A percentile compares a stretch with the other conserved stretches of the same genome.
phyloP scores from a whole-genome alignment of 1,284 basidiomycete species.

The Austroboletus novae-zelandiae region DNA sequence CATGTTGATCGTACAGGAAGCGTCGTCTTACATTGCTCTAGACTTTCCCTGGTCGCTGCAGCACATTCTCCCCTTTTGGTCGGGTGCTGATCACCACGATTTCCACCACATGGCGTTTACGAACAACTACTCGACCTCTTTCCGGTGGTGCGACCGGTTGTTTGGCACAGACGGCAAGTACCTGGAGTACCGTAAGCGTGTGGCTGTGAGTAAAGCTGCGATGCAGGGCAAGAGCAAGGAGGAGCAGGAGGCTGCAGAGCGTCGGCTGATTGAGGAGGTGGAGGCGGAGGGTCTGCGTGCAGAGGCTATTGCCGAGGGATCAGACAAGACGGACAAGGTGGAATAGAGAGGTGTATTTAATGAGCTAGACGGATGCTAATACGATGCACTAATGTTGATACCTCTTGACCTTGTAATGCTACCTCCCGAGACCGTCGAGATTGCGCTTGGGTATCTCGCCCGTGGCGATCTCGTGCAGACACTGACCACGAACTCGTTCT shows the following conservation, averaged over 20 bases:
- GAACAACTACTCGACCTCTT: conserved; percentile 89
- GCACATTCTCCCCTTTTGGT: conserved; percentile 96
- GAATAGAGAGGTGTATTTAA: conserved; percentile 15
- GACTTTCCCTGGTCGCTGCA: conserved; percentile 98
- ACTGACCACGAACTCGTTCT: conserved; percentile 34
- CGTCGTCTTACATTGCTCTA: conserved; percentile 26
- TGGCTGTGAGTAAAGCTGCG: conserved; percentile 53
- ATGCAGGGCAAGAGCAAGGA: conserved; percentile 52
- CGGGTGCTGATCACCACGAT: conserved; percentile 97
- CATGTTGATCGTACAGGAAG: neutral
- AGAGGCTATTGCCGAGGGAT: conserved; percentile 51
- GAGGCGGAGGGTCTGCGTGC: conserved; percentile 73
- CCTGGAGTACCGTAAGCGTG: conserved; percentile 66
- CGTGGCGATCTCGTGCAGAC: conserved; percentile 25
- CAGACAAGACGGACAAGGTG: conserved; percentile 22
- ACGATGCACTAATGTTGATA: conserved; percentile 4
- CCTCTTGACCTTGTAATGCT: conserved; percentile 24
- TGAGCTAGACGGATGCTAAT: conserved; percentile 3
- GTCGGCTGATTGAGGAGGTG: conserved; percentile 56
- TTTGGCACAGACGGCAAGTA: conserved; percentile 89
- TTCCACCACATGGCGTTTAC: conserved; percentile 93
- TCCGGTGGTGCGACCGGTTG: conserved; percentile 88
- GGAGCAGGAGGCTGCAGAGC: conserved; percentile 55
- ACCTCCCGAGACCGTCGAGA: conserved; percentile 52
- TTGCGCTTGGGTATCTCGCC: conserved; percentile 38